Base-by-base conservation (phyloP, 768 basidiomycete species). In the Amanita rimosa region DNA sequence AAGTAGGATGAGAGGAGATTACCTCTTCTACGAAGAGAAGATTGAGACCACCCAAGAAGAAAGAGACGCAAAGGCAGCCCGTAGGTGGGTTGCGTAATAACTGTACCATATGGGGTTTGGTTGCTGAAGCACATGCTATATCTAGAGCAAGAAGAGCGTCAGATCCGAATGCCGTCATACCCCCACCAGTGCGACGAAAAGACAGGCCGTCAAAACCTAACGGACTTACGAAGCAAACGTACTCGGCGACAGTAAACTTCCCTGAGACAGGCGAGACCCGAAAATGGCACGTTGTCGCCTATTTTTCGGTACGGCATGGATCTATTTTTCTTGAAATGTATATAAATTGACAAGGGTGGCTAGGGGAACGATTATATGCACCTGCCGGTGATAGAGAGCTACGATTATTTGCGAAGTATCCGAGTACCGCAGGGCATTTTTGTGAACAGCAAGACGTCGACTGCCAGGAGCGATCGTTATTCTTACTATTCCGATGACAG, bases 201-300 rank as follows among this genome's bases (percentile, higher is more conserved):
- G 84, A 87, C 59, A 69, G 85, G 6, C 85, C 85, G 9, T 78
- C 83, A 33, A 86, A 87, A 55, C 79, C 79, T 13, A 78, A 84
- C 53, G 86, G 86, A n/a, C 70, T 89, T 45, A 89, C 85, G 37
- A 89, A 89, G 66, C 86, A 89, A 60, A 89, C 86, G 0, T 88
- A 87, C 58, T 87, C 85, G 6, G 85, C 85, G 24, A 76, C 79
- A 34, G 83, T 86, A 39, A 72, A 80, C 58, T 67, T 81, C 51
- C 81, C 79, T 34, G 79, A 76, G 43, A 66, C 72, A 34, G 67
- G 66, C 48, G 72, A 73, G 46, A 72, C 74, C 24, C 74, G 78
- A 37, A 86, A 86, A 72, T 89, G 85, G 85, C 85, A 89, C 65
- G 74, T 88, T 44, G 85, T 86, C 50, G 84, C 85, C 40, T 88